A percentile compares a stretch with the other conserved stretches of the same genome.
These are phyloP conservation scores for Arctium minus DNA, from an alignment of 129 eudicot genomes.

Conservation along the genomic window DNA sequence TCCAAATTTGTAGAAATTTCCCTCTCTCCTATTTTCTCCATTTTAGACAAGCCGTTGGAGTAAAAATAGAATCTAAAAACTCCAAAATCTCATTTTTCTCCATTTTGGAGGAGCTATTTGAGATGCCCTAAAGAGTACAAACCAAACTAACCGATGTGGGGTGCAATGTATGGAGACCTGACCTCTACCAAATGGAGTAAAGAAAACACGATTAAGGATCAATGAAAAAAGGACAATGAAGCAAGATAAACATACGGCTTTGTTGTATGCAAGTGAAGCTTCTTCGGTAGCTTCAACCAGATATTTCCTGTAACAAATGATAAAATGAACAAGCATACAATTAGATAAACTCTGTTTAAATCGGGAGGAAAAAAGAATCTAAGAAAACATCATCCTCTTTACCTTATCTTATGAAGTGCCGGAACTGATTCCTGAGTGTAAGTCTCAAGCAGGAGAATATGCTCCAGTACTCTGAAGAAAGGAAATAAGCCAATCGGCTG, in stretches of 20 bases:
- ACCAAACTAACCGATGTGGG: too few species aligned
- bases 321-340: neutral
- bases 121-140: neutral
- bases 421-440: slow-evolving; percentile 91
- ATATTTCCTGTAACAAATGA: slow-evolving; percentile 55
- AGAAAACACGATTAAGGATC: neutral
- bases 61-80: neutral
- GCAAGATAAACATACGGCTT: slow-evolving; percentile 60
- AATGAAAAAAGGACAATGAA: neutral
- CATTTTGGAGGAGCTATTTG: neutral
- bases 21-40: too few species aligned
- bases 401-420: slow-evolving; percentile 94
- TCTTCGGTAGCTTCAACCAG: slow-evolving; percentile 96
- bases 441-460: slow-evolving; percentile 88
- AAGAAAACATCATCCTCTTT: neutral
- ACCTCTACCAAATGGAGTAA: neutral
- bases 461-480: slow-evolving; percentile 82
- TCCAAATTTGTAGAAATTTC: too few species aligned
- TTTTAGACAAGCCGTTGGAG: too few species aligned
- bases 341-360: neutral
- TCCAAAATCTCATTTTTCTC: neutral
- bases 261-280: slow-evolving; percentile 91
- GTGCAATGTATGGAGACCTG: too few species aligned
- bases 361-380: neutral
- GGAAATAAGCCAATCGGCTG: neutral